Evolutionary conservation across 768 basidiomycete species (phyloP).

Genomic region (Dioszegia aurantiaca): DNA sequence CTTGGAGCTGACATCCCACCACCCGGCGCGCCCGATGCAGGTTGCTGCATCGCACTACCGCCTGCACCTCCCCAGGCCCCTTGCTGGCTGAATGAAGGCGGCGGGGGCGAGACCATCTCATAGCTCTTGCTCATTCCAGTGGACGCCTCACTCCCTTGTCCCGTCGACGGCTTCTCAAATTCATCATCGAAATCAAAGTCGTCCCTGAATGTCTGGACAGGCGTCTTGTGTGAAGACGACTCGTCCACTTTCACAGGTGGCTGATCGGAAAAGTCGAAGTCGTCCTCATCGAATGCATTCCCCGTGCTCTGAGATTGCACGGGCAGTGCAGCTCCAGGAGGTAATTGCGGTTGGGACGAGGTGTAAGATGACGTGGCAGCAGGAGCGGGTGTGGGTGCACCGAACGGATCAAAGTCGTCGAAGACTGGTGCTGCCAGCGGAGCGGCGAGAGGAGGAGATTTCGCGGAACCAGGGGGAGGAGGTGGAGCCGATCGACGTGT

Average conservation of each 20-base stretch:
- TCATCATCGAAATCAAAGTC: conserved; percentile 54
- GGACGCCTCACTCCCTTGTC: conserved; percentile 18
- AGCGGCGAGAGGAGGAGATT: conserved; percentile 13
- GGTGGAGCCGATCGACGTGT: conserved; percentile 38
- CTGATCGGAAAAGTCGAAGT: conserved; percentile 47
- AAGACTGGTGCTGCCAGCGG: not conserved
- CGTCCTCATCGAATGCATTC: conserved; percentile 46
- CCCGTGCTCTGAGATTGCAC: not conserved
- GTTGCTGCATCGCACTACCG: not conserved
- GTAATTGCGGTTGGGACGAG: conserved; percentile 14
- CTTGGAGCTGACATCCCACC: not conserved
- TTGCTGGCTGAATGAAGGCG: conserved; percentile 3
- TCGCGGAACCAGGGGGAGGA: conserved; percentile 27
- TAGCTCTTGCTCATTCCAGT: conserved; percentile 38
- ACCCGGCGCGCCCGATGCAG: not conserved
- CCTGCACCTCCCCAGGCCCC: conserved; percentile 8
- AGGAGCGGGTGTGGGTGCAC: conserved; percentile 21
- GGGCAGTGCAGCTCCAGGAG: conserved; percentile 18
- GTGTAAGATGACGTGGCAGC: conserved; percentile 14
- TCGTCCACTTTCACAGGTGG: conserved; percentile 42
- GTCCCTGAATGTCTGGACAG: conserved; percentile 43
- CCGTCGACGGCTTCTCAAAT: conserved; percentile 41
- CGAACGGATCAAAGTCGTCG: conserved; percentile 40
- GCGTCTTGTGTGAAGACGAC: not conserved
- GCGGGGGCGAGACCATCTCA: conserved; percentile 44